These are phyloP conservation scores for Lomentospora prolificans DNA, from an alignment of 2,329 filamentous ascomycete genomes.

Conservation along the genomic window DNA sequence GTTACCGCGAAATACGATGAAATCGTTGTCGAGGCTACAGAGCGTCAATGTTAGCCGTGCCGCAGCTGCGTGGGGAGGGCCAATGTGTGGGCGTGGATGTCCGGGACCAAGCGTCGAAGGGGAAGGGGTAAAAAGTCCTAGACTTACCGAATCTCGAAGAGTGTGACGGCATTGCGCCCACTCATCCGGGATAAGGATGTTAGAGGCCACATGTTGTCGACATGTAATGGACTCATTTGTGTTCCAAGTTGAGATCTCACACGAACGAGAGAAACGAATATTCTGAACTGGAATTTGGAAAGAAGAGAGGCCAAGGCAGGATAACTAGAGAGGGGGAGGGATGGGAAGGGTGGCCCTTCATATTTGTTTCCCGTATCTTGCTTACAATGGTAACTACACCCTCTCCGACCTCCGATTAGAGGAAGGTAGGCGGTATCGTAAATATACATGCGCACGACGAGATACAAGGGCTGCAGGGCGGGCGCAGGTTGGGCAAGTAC, in stretches of 20 bases:
- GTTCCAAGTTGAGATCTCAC: neutral
- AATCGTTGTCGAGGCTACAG: slow-evolving; percentile 62
- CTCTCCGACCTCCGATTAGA: neutral
- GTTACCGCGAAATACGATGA: slow-evolving; percentile 67
- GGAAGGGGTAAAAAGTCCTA: neutral
- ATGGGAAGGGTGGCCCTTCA: neutral
- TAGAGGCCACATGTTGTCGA: slow-evolving; percentile 40
- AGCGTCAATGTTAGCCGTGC: neutral
- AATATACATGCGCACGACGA: neutral
- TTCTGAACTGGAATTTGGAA: neutral
- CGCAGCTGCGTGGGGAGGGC: neutral
- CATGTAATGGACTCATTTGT: neutral
- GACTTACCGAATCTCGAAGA: slow-evolving; percentile 50
- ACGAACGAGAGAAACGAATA: neutral
- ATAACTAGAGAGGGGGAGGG: neutral
- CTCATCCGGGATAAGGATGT: slow-evolving; percentile 45
- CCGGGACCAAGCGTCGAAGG: neutral
- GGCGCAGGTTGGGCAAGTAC: neutral
- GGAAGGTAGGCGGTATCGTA: neutral
- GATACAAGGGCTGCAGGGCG: neutral
- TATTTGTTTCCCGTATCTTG: neutral
- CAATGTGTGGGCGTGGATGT: too few species aligned
- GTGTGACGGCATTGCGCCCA: slow-evolving; percentile 39
- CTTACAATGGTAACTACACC: neutral
- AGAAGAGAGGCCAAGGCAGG: neutral